Evolutionary conservation across 108 stramenopile species (phyloP).

Genomic region (Nannochloropsis gaditana): DNA sequence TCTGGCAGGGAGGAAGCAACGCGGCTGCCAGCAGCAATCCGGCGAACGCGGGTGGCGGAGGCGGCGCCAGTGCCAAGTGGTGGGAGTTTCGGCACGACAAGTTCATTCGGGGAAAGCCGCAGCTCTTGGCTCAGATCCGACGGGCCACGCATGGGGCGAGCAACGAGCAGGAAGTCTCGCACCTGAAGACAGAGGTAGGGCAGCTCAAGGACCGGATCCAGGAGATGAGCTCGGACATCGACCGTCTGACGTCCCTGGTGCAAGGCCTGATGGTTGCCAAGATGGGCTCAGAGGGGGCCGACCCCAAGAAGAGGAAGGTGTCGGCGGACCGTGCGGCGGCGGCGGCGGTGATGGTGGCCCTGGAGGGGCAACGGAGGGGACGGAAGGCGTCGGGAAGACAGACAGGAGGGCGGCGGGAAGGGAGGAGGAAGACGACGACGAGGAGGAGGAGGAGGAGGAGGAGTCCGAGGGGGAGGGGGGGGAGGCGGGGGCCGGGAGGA

Average conservation of each 20-base stretch:
- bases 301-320: background rate
- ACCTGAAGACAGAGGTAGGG: slow-evolving; percentile 2
- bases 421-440: background rate
- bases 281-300: background rate
- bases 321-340: background rate
- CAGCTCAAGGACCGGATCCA: slow-evolving; percentile 18
- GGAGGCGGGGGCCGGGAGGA: background rate
- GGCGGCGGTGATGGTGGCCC: slow-evolving; percentile 10
- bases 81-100: slow-evolving; percentile 58
- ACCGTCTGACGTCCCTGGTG: background rate
- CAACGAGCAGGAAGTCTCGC: slow-evolving; percentile 5
- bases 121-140: slow-evolving; percentile 53
- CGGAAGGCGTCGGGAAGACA: background rate
- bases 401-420: background rate
- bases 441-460: background rate
- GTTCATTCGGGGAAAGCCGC: slow-evolving; percentile 50
- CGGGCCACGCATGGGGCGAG: slow-evolving; percentile 47
- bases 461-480: background rate
- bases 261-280: background rate
- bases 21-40: background rate
- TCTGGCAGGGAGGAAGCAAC: background rate
- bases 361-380: background rate
- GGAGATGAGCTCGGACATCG: background rate
- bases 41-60: background rate
- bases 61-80: slow-evolving; percentile 30